Evolutionary conservation across 2,329 filamentous ascomycete species (phyloP).

Genomic region (Aspergillus neotritici): DNA sequence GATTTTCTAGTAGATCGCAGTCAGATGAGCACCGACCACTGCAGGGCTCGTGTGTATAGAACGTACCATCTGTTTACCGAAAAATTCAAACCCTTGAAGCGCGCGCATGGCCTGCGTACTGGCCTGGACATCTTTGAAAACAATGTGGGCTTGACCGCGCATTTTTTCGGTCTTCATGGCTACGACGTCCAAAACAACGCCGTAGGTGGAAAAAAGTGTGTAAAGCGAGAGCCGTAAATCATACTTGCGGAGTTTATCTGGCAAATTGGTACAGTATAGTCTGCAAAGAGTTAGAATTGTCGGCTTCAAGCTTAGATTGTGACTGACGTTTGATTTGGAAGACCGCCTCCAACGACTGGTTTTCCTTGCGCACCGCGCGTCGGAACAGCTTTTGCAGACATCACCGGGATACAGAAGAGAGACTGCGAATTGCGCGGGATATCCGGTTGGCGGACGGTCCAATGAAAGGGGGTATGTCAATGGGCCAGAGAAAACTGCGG

Average conservation of each 20-base stretch:
- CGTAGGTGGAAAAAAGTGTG: constrained; percentile 89
- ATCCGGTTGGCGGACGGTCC: neutral
- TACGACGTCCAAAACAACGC: constrained; percentile 84
- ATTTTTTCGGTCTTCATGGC: constrained; percentile 85
- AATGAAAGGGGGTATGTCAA: neutral
- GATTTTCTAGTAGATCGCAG: constrained; percentile 60
- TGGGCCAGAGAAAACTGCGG: no score
- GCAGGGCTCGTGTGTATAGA: neutral
- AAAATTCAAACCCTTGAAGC: constrained; percentile 77
- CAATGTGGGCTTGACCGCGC: constrained; percentile 91
- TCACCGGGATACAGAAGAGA: constrained; percentile 12
- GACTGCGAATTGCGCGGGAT: neutral
- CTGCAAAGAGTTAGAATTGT: constrained; percentile 44
- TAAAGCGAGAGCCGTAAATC: constrained; percentile 85
- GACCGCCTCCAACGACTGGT: constrained; percentile 41
- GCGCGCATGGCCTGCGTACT: constrained; percentile 90
- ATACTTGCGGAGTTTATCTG: constrained; percentile 81
- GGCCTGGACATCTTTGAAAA: constrained; percentile 83
- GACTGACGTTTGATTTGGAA: constrained; percentile 71
- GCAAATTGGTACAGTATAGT: constrained; percentile 84
- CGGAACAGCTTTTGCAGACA: constrained; percentile 38
- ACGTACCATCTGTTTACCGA: constrained; percentile 77
- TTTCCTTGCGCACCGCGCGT: constrained; percentile 37
- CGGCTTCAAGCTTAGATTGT: constrained; percentile 2
- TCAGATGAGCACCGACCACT: constrained; percentile 2